Base-by-base conservation (phyloP, 2,329 filamentous ascomycete genomes). In the Colletotrichum paranaense region DNA sequence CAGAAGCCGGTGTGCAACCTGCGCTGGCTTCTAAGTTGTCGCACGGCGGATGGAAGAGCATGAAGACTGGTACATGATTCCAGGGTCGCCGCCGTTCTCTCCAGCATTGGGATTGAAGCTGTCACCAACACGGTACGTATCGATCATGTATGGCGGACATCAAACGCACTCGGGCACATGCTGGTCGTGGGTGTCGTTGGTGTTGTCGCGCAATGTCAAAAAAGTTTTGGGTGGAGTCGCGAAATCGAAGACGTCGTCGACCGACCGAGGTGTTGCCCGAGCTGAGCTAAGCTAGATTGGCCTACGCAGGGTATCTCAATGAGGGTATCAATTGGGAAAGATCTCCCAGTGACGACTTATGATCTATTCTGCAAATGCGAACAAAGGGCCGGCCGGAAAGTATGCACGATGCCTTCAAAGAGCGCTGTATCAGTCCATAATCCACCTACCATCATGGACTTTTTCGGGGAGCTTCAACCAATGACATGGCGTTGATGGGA, bases 21-120 rank as follows among this genome's bases (percentile, higher is more conserved):
- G 69, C 85, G 84, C 68, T 80, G 81, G 74, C 79, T 84, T 75
- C 83, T 84, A 46, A 85, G 77, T 60, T 82, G 76, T 58, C 77
- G 78, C 58, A 80, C 77, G 38, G 71, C 71, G 57, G 82, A 77
- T 49, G 86, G 84, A 68, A 90, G 82, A 74, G 88, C 84, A 80
- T 88, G 85, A 80, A 87, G 87, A 79, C 90, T 82, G 76, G 84
- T 84, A 83, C 87, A 87, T 80, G 88, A 85, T 85, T 90, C 89
- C 81, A 90, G 81, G 80, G 83, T 85, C 74, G 86, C 85, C 53
- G 88, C 87, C 69, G 88, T 88, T 85, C 88, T 87, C 84, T 90
- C 88, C 78, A 90, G 86, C 88, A 90, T 89, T 80, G 82, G 84
- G 16, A 67, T 42, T 56, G 68, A 68, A 52, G 57, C 38, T 66